Evolutionary conservation across 2,329 filamentous ascomycete genomes (phyloP).

Genomic region (Alternaria alternata): DNA sequence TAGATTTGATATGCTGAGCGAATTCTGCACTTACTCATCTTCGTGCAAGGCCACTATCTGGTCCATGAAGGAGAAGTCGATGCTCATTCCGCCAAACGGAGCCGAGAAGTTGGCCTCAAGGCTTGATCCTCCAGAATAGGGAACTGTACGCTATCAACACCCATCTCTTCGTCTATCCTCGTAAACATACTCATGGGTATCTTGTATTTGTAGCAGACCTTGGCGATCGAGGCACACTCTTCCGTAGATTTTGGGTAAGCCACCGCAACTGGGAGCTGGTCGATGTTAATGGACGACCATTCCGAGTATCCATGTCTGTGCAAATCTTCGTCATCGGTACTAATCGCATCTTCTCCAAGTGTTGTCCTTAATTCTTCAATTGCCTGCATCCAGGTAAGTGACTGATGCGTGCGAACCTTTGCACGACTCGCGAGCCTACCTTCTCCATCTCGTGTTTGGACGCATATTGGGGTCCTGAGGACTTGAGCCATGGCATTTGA

Average conservation of each 20-base stretch:
- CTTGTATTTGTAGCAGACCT: constrained; percentile 78
- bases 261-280: constrained; percentile 69
- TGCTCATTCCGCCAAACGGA: constrained; percentile 84
- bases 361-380: constrained; percentile 61
- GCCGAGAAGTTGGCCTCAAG: constrained; percentile 91
- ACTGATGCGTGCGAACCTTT: not conserved
- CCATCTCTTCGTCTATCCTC: not conserved
- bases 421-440: constrained; percentile 37
- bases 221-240: constrained; percentile 70
- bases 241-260: constrained; percentile 70
- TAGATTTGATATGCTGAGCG: not conserved
- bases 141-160: constrained; percentile 58
- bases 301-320: constrained; percentile 73
- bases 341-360: constrained; percentile 68
- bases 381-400: constrained; percentile 52
- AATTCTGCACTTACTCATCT: constrained; percentile 64
- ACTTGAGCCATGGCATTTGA: constrained; percentile 37
- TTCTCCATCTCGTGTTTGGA: constrained; percentile 60
- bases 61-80: constrained; percentile 91
- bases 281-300: constrained; percentile 73
- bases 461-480: constrained; percentile 56
- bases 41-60: constrained; percentile 79
- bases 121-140: constrained; percentile 85
- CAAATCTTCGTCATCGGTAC: constrained; percentile 70
- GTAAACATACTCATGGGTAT: constrained; percentile 70